Percentiles rank a stretch among this genome's conserved stretches.
Conservation (phyloP, 1,284 basidiomycete genomes). For the Cutaneotrichosporon sp. region DNA sequence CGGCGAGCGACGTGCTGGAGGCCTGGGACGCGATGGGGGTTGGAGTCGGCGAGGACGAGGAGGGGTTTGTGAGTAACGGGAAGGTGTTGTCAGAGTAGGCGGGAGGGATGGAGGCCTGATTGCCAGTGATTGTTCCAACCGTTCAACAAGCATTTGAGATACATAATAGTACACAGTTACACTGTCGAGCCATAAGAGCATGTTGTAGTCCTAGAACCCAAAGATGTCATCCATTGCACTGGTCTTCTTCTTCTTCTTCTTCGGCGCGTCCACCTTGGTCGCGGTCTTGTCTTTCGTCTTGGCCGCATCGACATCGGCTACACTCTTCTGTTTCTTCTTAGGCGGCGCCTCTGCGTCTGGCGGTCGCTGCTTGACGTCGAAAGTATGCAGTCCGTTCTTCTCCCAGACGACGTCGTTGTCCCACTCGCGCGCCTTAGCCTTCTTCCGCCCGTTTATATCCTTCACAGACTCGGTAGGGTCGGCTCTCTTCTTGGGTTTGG, state of each 20-base stretch:
- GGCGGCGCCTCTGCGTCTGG: not conserved
- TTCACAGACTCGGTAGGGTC: no score
- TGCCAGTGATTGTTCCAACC: no score
- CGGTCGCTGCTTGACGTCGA: no score
- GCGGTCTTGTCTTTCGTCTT: not conserved
- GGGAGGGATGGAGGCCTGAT: not conserved
- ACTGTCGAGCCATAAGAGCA: constrained; percentile 2
- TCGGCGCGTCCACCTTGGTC: not conserved
- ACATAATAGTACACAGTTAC: not conserved
- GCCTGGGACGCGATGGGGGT: constrained; percentile 31
- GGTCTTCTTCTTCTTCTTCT: constrained; percentile 22
- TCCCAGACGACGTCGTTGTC: no score
- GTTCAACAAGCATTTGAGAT: no score
- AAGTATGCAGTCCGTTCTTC: no score
- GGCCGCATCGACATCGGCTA: not conserved
- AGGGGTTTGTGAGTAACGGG: not conserved
- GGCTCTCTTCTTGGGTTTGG: not conserved
- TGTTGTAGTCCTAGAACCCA: constrained; percentile 17
- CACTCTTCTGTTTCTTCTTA: no score
- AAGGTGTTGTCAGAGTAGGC: no score
- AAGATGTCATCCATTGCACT: constrained; percentile 43
- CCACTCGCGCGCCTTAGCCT: no score
- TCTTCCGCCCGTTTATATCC: no score
- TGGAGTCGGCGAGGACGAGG: constrained; percentile 9
- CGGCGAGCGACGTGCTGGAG: constrained; percentile 29